Evolutionary conservation across 208 protist genomes (phyloP).

Genomic region (Hexamita inflata): DNA sequence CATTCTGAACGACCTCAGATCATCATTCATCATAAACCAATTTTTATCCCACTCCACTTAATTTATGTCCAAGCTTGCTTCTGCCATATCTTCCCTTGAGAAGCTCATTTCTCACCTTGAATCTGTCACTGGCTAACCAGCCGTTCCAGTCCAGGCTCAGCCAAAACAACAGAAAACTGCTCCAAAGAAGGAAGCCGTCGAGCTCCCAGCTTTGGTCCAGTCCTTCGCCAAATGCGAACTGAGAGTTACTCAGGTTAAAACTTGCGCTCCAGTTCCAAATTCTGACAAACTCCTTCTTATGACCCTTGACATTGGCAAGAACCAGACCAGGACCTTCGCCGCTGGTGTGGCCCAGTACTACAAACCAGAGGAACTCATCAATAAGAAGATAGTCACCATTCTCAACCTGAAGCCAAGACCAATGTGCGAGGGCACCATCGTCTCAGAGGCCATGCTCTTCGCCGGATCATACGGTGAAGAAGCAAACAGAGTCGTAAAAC

Average conservation of each 20-base stretch:
- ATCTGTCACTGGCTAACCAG: too few species aligned
- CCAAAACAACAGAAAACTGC: not conserved
- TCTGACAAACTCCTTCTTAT: conserved; percentile 23
- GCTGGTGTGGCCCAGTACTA: conserved; percentile 10
- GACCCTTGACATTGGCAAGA: not conserved
- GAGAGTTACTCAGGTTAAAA: not conserved
- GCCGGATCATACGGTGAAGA: not conserved
- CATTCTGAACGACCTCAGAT: too few species aligned
- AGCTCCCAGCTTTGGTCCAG: not conserved
- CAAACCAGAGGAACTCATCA: conserved; percentile 17
- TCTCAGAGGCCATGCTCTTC: conserved; percentile 28
- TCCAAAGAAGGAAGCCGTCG: not conserved
- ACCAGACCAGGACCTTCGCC: conserved; percentile 12
- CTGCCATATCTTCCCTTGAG: too few species aligned
- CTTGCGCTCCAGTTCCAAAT: not conserved
- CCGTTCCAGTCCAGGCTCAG: too few species aligned
- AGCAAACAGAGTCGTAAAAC: conserved; percentile 1
- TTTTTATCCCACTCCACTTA: too few species aligned
- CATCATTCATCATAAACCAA: too few species aligned
- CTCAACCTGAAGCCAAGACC: conserved; percentile 21
- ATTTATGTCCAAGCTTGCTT: too few species aligned
- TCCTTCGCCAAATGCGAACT: conserved; percentile 19
- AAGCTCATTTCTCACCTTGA: too few species aligned
- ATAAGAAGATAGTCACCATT: conserved; percentile 22
- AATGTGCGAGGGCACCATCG: not conserved